Conservation (phyloP, 2,329 filamentous ascomycete species). For the Cladophialophora immunda region DNA sequence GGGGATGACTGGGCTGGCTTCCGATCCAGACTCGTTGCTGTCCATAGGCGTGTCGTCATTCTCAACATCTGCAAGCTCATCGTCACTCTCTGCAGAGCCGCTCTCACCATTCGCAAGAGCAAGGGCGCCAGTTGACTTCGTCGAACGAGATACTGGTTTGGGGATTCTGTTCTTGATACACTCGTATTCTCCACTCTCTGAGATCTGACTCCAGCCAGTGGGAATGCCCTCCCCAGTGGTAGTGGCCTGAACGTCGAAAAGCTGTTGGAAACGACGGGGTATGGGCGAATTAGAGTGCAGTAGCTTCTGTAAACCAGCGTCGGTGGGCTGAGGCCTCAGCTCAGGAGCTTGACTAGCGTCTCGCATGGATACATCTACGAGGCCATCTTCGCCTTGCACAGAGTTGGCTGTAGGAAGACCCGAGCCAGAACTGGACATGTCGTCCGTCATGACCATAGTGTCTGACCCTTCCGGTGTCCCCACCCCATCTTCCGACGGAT, state of each 20-base stretch:
- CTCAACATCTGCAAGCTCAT: constrained; percentile 44
- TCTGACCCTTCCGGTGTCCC: constrained; percentile 69
- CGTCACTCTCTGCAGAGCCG: constrained; percentile 45
- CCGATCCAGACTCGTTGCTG: constrained; percentile 37
- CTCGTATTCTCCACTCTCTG: constrained; percentile 37
- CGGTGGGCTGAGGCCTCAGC: constrained; percentile 27
- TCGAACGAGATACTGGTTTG: constrained; percentile 37
- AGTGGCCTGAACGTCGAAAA: constrained; percentile 81
- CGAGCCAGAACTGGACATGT: constrained; percentile 71
- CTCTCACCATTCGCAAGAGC: constrained; percentile 38
- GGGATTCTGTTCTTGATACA: constrained; percentile 32
- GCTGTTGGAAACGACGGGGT: constrained; percentile 68
- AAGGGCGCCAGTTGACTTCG: constrained; percentile 42
- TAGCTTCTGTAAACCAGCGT: constrained; percentile 48
- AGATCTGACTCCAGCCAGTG: constrained; percentile 71
- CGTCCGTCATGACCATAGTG: constrained; percentile 69
- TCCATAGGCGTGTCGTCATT: constrained; percentile 29
- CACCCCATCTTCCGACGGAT: constrained; percentile 56
- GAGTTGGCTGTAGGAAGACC: constrained; percentile 76
- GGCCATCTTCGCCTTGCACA: constrained; percentile 85
- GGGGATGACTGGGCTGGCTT: constrained; percentile 27
- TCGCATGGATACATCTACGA: constrained; percentile 89
- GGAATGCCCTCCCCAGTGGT: constrained; percentile 68
- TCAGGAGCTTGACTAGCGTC: constrained; percentile 59
- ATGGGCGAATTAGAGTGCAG: constrained; percentile 66